Evolutionary conservation across 129 eudicot genomes (phyloP), one percentile per base, ranked within the genome.

Genomic region (Arctium lappa): DNA sequence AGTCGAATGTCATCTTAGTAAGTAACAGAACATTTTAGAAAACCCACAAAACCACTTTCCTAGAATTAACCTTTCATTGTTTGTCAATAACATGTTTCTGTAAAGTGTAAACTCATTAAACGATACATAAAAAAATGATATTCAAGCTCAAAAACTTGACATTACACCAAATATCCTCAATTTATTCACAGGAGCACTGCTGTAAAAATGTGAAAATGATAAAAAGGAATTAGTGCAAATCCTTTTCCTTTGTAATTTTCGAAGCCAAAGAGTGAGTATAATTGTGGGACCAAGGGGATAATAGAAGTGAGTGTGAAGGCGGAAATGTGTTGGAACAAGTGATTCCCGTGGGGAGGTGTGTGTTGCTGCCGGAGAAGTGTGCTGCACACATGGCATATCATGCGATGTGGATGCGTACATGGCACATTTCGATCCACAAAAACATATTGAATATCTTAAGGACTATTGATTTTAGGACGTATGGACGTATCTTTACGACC

Each of bases 361-460:
- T 60, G 8, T 60, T 60, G 68, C 68, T 16, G 63, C 83, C 73
- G 18, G 3, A 72, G 79, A 84, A 84, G 79, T 84, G 87, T 84
- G 87, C 12, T 84, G 87, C 75, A 84, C 80, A 60, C 36, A 79
- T 84, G 87, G 80, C 79, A 84, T 72, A 62, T 31, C 39, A 60
- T 72, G 46, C 79, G 48, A 78, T 40, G 30, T 84, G 83, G 75
- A 27, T 78, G 75, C 73, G 48, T 78, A 77, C 74, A 84, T 78
- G 87, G 60, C 83, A 84, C 71, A 72, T 72, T 79, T 62, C 36
- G 40, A 18, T 72, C 83, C 87, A 78, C 75, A 32, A n/a, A 83
- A 44, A 83, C 69, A 70, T 3, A 53, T 46, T 70, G 22, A 69
- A 44, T 44, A 66, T 2, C 31, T 68, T 12, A 68, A 79, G 5